These are phyloP conservation scores for Coprinellus micaceus DNA, from an alignment of 768 basidiomycete species.

Conservation along the genomic window DNA sequence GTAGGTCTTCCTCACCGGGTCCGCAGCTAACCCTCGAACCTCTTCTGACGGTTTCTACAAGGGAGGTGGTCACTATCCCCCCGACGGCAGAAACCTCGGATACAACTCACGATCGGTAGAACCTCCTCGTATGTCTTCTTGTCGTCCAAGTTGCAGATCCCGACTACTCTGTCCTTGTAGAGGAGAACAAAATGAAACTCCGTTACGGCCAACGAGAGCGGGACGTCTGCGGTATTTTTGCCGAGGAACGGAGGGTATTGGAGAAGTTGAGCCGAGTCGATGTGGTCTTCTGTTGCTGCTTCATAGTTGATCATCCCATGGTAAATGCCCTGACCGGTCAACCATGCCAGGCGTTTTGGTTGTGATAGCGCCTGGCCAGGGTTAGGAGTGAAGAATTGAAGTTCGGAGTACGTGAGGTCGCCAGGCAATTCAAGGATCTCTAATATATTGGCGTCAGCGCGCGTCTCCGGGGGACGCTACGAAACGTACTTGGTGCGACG, in stretches of 20 bases:
- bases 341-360: constrained; percentile 82
- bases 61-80: no score
- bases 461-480: constrained; percentile 13
- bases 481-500: constrained; percentile 66
- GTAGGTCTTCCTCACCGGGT: constrained; percentile 84
- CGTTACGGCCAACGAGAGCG: constrained; percentile 77
- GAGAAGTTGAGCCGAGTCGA: constrained; percentile 74
- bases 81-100: not conserved
- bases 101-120: constrained; percentile 71
- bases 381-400: constrained; percentile 75
- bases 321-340: constrained; percentile 93
- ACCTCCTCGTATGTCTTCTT: constrained; percentile 79
- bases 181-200: constrained; percentile 91
- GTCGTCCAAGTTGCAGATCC: constrained; percentile 77
- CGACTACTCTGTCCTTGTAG: constrained; percentile 74
- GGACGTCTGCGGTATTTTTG: constrained; percentile 40
- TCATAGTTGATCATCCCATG: constrained; percentile 76
- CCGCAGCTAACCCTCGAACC: constrained; percentile 72
- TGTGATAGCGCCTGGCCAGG: constrained; percentile 65
- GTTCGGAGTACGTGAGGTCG: constrained; percentile 65
- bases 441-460: constrained; percentile 27
- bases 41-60: constrained; percentile 70
- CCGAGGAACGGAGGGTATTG: constrained; percentile 58
- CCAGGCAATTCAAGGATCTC: constrained; percentile 92
- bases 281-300: constrained; percentile 63